Evolutionary conservation across 169 alveolate genomes (phyloP), one percentile per base, ranked within the genome.

Genomic region (Plasmodium yoelii): DNA sequence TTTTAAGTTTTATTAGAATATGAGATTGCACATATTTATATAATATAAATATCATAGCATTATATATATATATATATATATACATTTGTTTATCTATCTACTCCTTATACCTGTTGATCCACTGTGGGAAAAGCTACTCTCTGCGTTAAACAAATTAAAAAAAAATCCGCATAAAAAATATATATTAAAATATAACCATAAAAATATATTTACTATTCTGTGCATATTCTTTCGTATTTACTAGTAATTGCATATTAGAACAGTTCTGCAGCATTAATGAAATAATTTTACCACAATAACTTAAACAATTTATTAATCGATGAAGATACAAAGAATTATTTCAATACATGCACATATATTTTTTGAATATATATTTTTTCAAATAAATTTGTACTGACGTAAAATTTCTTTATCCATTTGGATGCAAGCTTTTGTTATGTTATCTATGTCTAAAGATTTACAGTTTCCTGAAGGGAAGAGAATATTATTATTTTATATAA

Each of bases 341-440:
- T 34, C 42, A 34, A 34, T 34, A 34, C 4, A 5, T 34, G 42
- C 7, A 3, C 0, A 34, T 34, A 34, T 3, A 34, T 34, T 34
- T 34, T 34, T 34, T 7, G 42, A 34, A 34, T 34, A 34, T 34
- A 3, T 3, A 22, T 34, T 34, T 34, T 34, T 34, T 34, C 42
- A 34, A 34, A 3, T 34, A 34, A 34, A 34, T 2, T 34, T 44
- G 57, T 59, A 61, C 88, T 9, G 56, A 77, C 88, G 63, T 64
- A 77, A 64, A 28, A 77, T 77, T 77, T 77, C 88, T 19, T 42
- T 77, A 47, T 77, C 88, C 88, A 77, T 61, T 15, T 77, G 88
- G 10, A 77, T 77, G 44, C 88, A 77, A 13, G 88, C 88, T 19
- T 77, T 69, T 49, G 75, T 63, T 63, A 77, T 77, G 60, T 56